Base-by-base conservation (phyloP, 176 grass and related monocot genomes). In the Phoenix roebelenii region DNA sequence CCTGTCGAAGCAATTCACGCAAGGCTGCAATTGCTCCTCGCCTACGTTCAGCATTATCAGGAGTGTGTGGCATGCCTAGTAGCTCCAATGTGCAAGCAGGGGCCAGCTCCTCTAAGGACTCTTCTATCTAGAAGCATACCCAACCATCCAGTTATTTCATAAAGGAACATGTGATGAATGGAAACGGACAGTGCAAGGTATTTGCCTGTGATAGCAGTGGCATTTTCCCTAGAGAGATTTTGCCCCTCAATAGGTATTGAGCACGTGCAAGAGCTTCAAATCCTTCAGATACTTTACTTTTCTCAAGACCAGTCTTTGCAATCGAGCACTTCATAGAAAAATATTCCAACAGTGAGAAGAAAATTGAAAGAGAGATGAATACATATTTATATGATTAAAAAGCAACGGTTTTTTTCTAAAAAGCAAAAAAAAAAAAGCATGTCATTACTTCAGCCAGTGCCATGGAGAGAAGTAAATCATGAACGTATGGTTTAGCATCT, bases 201-300 rank as follows among this genome's bases (percentile, higher is more conserved):
- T 62, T 73, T 83, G 76, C 93, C 79, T 98, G 84, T 70, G 68
- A 72, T 83, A 98, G 82, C 81, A 98, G 69, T 4, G 87, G 82
- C 81, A 98, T 78, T 73, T 83, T 98, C 55, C 54, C 84, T 52
- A 92, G 80, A 71, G 84, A 92, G 26, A 56, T 50, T 60, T 83
- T 89, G 86, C 82, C 85, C 82, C 82, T 98, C 72, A 98, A 74
- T 53, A 98, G 79, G 72, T 79, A 79, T 39, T 89, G 93, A 73
- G 84, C 93, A n/a, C 84, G 84, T 70, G 93, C 93, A 71, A 98
- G 74, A 78, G 93, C 93, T 58, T 98, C 93, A 65, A 98, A 98
- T 12, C 87, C 93, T 88, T 83, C 78, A 76, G 75, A 98, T 39
- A 92, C 78, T 64, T 92, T 98, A 64, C 67, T 89, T 70, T 83